Base-by-base conservation (phyloP, 176 grass and related monocot species). In the Oryza longistaminata region DNA sequence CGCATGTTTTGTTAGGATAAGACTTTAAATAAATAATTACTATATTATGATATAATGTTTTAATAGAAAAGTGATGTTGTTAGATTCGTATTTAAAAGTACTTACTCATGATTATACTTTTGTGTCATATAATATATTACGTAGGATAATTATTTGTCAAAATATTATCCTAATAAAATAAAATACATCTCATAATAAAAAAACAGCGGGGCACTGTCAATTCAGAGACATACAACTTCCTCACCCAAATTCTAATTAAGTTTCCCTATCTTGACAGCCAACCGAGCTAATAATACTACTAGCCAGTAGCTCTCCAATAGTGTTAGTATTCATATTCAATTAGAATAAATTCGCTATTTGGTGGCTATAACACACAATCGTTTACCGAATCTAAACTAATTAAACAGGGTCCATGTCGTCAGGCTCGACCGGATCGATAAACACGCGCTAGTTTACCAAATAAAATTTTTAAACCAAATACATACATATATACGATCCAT, bases 331-430 rank as follows among this genome's bases (percentile, higher is more conserved):
- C 2, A 7, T 11, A 31, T 50, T 21, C 9, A 14, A 58, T 27
- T 3, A 26, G 1, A 15, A 27, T 55, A 21, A 39, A 58, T 69
- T 43, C 25, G 66, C 37, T 7, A 25, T 83, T 60, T 72, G 84
- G 68, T 19, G 53, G 75, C 67, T 49, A 79, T 72, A 86, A 12
- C 50, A 46, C 75, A 33, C 21, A 11, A 34, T 46, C 39, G 16
- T 71, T 64, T 79, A 71, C 83, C 25, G 17, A 58, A 52, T 61
- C 66, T 46, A 45, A n/a, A 58, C 7, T 58, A 58, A n/a, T 58
- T 58, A 58, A 45, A 26, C 40, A 7, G 11, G n/a, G 21, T 71
- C 16, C 19, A 40, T 12, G 10, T 11, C 21, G 10, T n/a, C 10
- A 12, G 39, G 11, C 42, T 46, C n/a, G 37, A 46, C 1, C 70